Evolutionary conservation across 1,284 basidiomycete species (phyloP).

Genomic region (Cryptococcus amylolentus): DNA sequence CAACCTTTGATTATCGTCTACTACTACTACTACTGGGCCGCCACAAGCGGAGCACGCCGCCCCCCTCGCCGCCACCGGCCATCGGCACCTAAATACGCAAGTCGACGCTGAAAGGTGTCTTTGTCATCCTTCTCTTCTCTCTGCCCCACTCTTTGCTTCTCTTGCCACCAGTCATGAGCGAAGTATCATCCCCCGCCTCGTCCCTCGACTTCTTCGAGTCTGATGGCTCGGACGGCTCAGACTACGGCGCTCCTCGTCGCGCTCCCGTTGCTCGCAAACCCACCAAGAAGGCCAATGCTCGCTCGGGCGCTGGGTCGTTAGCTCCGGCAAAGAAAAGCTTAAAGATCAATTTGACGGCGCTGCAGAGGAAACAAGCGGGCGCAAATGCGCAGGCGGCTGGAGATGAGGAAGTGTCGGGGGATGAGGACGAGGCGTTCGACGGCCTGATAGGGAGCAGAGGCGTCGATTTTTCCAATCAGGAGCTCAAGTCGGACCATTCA

Average conservation of each 20-base stretch:
- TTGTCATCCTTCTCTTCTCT: background rate
- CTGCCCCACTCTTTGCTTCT: background rate
- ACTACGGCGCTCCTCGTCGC: conserved; percentile 26
- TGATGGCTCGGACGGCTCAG: conserved; percentile 35
- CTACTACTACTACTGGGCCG: too few relatives aligned
- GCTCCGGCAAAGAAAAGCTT: conserved; percentile 11
- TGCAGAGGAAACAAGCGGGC: conserved; percentile 23
- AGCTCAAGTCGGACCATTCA: conserved; percentile 82
- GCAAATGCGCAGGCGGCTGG: conserved; percentile 30
- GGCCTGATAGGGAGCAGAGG: conserved; percentile 29
- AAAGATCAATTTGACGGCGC: conserved; percentile 41
- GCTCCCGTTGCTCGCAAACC: conserved; percentile 8
- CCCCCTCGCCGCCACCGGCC: too few relatives aligned
- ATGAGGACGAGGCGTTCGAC: conserved; percentile 26
- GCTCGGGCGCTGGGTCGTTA: background rate
- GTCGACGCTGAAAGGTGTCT: background rate
- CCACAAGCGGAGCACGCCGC: too few relatives aligned
- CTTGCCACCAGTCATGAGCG: conserved; percentile 29
- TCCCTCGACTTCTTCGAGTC: conserved; percentile 46
- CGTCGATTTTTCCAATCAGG: conserved; percentile 55
- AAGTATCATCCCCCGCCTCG: conserved; percentile 42
- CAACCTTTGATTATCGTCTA: too few relatives aligned
- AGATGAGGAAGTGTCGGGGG: conserved; percentile 20
- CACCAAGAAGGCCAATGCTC: conserved; percentile 13
- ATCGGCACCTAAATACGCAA: too few relatives aligned